Evolutionary conservation across 306 rosid species (phyloP).

Genomic region (Fragaria ananassa): DNA sequence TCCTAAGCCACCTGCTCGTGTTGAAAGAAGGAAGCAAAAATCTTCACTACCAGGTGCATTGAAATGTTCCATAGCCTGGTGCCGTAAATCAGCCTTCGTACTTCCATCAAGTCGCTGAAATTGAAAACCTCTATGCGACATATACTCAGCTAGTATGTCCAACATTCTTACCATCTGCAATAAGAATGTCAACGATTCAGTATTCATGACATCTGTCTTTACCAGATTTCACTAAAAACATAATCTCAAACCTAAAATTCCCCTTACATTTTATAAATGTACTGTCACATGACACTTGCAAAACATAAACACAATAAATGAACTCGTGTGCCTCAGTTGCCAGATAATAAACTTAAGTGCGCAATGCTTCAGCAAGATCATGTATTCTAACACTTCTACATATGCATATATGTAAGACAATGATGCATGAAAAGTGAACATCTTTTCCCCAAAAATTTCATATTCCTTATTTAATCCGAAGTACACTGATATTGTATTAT

Average conservation of each 20-base stretch:
- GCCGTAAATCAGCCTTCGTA: conserved; percentile 94
- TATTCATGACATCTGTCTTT: conserved; percentile 7
- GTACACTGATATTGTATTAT: neutral
- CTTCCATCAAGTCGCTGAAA: conserved; percentile 99
- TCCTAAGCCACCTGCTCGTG: conserved; percentile 97
- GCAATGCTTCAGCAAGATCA: conserved; percentile 1
- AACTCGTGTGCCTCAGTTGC: neutral
- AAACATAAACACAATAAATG: neutral
- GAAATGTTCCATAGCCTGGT: conserved; percentile 99
- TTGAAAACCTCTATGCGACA: conserved; percentile 92
- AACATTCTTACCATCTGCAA: conserved; percentile 98
- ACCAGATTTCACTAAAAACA: neutral
- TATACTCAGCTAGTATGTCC: conserved; percentile 86
- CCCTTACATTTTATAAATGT: neutral
- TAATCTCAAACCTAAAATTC: neutral
- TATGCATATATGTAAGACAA: neutral
- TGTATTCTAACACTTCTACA: neutral
- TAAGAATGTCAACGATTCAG: conserved; percentile 24
- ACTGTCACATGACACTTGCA: neutral
- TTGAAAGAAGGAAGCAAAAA: conserved; percentile 98
- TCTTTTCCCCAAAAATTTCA: neutral
- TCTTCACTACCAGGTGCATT: conserved; percentile 99
- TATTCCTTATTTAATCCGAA: neutral
- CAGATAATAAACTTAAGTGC: neutral
- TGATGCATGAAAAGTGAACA: neutral